These are phyloP conservation scores for Cyamopsis tetragonoloba DNA, from an alignment of 306 rosid genomes.

Conservation along the genomic window DNA sequence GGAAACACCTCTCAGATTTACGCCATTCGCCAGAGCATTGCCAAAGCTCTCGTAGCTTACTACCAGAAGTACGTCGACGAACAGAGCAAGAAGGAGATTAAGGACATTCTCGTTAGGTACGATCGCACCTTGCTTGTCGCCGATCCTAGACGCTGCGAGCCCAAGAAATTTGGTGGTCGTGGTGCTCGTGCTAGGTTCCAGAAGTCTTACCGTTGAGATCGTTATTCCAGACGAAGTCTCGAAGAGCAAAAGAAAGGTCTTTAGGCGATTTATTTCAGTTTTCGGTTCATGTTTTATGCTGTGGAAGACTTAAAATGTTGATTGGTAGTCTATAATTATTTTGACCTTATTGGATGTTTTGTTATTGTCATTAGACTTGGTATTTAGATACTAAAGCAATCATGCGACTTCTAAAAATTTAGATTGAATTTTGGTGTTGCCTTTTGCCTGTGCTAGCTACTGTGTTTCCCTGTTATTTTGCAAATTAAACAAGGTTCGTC, in stretches of 20 bases:
- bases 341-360: neutral
- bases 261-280: neutral
- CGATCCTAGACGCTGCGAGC: constrained; percentile 86
- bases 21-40: constrained; percentile 82
- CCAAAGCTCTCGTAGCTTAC: constrained; percentile 72
- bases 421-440: neutral
- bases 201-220: constrained; percentile 74
- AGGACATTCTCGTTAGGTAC: constrained; percentile 67
- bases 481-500: too few relatives aligned
- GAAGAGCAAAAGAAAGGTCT: neutral
- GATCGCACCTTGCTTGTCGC: constrained; percentile 79
- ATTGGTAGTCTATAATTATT: neutral
- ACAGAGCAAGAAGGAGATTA: constrained; percentile 90
- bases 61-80: constrained; percentile 89
- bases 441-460: neutral
- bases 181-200: constrained; percentile 91
- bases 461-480: too few relatives aligned
- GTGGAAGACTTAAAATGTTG: constrained; percentile 30
- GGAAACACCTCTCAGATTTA: constrained; percentile 87
- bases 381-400: neutral
- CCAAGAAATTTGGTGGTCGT: constrained; percentile 93
- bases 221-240: neutral
- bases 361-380: neutral
- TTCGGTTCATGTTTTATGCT: constrained; percentile 42
- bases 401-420: neutral